Conservation (phyloP, 2,329 filamentous ascomycete species). For the Fusarium tricinctum region DNA sequence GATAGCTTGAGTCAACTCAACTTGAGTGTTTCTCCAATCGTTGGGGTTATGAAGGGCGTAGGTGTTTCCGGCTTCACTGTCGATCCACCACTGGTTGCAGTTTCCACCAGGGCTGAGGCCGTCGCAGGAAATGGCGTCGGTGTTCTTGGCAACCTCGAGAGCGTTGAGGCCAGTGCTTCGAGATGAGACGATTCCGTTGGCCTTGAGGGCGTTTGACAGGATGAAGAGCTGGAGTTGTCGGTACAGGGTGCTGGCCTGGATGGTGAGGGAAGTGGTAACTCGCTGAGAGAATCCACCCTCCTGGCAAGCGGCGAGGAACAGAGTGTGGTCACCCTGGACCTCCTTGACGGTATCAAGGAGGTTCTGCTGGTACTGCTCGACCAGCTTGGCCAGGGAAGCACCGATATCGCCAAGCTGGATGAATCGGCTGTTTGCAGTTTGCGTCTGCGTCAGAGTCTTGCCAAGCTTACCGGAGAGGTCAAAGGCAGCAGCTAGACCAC, state of each 20-base stretch:
- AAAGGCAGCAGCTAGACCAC: conserved; percentile 1
- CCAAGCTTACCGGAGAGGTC: conserved; percentile 28
- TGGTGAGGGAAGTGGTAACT: conserved; percentile 27
- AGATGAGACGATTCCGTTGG: conserved; percentile 8
- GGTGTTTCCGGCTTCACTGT: conserved; percentile 8
- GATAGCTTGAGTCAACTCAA: conserved; percentile 18
- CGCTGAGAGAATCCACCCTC: conserved; percentile 30
- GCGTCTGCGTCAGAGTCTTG: conserved; percentile 4
- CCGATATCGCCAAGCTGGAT: conserved; percentile 18
- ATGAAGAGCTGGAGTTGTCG: conserved; percentile 25
- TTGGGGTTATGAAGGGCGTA: conserved; percentile 27
- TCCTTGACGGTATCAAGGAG: conserved; percentile 25
- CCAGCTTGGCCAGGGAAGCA: conserved; percentile 7
- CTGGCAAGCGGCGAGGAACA: conserved; percentile 18
- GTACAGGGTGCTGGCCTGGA: conserved; percentile 24
- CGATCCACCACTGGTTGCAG: conserved; percentile 32
- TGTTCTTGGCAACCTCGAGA: conserved; percentile 5
- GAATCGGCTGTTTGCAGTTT: conserved; percentile 15
- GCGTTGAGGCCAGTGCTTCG: conserved; percentile 21
- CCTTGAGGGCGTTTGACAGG: conserved; percentile 19
- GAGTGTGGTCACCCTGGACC: conserved; percentile 12
- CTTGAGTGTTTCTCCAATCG: conserved; percentile 20
- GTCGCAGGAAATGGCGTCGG: conserved; percentile 5
- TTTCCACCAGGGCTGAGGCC: not conserved
- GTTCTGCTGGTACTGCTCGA: conserved; percentile 23